Evolutionary conservation across 768 basidiomycete genomes (phyloP).

Genomic region (Thelephora ganbajun): DNA sequence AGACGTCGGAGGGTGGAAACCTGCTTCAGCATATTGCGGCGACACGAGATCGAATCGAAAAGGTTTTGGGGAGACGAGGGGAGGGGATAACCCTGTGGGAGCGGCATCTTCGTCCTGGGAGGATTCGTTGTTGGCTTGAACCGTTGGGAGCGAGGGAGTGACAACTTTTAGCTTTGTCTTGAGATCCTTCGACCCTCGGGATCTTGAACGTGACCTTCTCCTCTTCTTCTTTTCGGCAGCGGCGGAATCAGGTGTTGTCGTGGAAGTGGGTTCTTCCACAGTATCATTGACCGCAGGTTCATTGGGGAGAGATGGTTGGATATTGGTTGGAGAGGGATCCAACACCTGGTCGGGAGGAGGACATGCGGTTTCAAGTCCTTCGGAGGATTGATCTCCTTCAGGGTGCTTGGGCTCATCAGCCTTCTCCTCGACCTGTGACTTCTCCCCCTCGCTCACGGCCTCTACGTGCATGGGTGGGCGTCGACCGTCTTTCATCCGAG

Average conservation of each 20-base stretch:
- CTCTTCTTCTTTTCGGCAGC: slow-evolving; percentile 50
- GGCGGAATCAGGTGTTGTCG: slow-evolving; percentile 19
- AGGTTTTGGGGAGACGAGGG: slow-evolving; percentile 40
- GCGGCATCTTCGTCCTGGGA: slow-evolving; percentile 46
- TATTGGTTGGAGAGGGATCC: neutral
- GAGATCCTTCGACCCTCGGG: slow-evolving; percentile 55
- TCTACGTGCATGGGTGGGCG: slow-evolving; percentile 80
- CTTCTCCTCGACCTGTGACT: slow-evolving; percentile 23
- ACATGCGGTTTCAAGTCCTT: neutral
- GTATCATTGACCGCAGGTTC: slow-evolving; percentile 13
- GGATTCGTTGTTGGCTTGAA: slow-evolving; percentile 44
- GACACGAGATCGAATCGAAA: slow-evolving; percentile 32
- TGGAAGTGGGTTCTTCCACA: slow-evolving; percentile 15
- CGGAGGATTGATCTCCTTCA: slow-evolving; percentile 6
- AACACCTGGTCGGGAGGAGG: neutral
- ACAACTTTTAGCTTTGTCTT: slow-evolving; percentile 42
- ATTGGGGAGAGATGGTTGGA: neutral
- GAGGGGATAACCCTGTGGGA: slow-evolving; percentile 22
- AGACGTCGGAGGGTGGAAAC: slow-evolving; percentile 52
- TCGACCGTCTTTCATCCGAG: slow-evolving; percentile 82
- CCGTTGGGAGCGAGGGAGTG: slow-evolving; percentile 30
- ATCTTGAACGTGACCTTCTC: slow-evolving; percentile 51
- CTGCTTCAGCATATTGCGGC: slow-evolving; percentile 29
- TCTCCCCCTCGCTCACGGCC: slow-evolving; percentile 74
- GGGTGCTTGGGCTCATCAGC: slow-evolving; percentile 20